Base-by-base conservation (phyloP, 2,329 filamentous ascomycete genomes). In the Diaporthe capsici region DNA sequence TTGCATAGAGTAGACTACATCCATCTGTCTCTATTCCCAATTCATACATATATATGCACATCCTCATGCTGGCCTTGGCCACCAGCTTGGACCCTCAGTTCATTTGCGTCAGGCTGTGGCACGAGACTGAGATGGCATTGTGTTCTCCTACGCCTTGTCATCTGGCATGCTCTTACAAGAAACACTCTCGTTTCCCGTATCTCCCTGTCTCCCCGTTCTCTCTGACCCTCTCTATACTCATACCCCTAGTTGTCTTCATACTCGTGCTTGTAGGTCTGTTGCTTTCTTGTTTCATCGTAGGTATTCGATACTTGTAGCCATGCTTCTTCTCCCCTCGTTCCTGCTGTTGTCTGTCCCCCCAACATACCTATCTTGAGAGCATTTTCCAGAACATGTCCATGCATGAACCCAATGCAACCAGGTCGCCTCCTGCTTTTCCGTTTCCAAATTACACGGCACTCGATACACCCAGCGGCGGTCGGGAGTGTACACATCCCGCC, bases 251-350 rank as follows among this genome's bases (percentile, higher is more conserved):
- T 28, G 17, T n/a, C 51, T 51, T 42, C 22, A 44, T 65, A 53
- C 31, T 63, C 12, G 28, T 73, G 47, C 71, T 53, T 55, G 49
- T 73, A 73, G 58, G 71, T 49, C 31, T 53, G 22, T 39, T 72
- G 42, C n/a, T 47, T 34, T 63, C 42, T 55, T 73, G 71, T 53
- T 51, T 65, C 71, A 44, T 73, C 71, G 49, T 73, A 73, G 71
- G 71, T 73, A 65, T 37, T 55, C 39, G 60, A 73, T 73, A 63
- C 58, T 73, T 42, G 71, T 73, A 73, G 47, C 71, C 42, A 73
- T 73, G 57, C 71, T 73, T 42, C 47, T 61, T 22, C 37, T 72
- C 58, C 12, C 37, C 37, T 39, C 58, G 31, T 15, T 37, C n/a
- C 17, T 44, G n/a, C 34, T 51, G 47, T 61, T 61, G 57, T 42